Base-by-base conservation (phyloP, 345 rosid species). In the Arabis alpina region DNA sequence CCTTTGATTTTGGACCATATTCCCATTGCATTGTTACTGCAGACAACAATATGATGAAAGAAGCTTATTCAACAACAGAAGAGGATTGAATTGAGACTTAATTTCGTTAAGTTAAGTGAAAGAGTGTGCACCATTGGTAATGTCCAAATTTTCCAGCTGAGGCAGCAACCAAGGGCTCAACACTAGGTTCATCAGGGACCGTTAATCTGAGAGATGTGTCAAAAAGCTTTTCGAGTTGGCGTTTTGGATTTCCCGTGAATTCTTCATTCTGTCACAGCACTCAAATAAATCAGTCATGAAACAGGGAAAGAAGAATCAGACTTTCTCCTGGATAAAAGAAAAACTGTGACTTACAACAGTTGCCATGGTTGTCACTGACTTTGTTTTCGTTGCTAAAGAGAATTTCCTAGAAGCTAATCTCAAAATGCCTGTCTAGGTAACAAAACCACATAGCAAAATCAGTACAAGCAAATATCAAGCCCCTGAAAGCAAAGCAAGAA, bases 11-110 rank as follows among this genome's bases (percentile, higher is more conserved):
- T 78, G 32, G 95, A 72, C 86, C 86, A 91, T 6, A 91, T 75
- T 14, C 93, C 82, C 99, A 94, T 91, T 50, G 99, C 99, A 81
- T 91, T 89, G 68, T 91, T 91, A 70, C 99, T 94, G 82, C 73
- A 69, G 39, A 25, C 64, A 34, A 50, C 10, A 68, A 10, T 66
- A 50, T 11, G 34, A 12, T 6, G 41, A 57, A 14, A 72, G 5
- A 44, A 30, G 28, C 5, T 2, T 61, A 15, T 49, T 49, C 6
- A 57, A 34, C 59, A 69, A 47, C 7, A 24, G 19, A 36, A 68
- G 44, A 10, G 6, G 68, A 49, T 6, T 25, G 9, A 49, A 45
- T 4, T 11, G 39, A 2, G 36, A 24, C 11, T 39, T 1, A 65
- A 16, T 42, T 12, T 6, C 23, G 6, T 11, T 15, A 8, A 45